phyloP scores from a whole-genome alignment of 2,329 filamentous ascomycete genomes.

The Thelonectria olida region DNA sequence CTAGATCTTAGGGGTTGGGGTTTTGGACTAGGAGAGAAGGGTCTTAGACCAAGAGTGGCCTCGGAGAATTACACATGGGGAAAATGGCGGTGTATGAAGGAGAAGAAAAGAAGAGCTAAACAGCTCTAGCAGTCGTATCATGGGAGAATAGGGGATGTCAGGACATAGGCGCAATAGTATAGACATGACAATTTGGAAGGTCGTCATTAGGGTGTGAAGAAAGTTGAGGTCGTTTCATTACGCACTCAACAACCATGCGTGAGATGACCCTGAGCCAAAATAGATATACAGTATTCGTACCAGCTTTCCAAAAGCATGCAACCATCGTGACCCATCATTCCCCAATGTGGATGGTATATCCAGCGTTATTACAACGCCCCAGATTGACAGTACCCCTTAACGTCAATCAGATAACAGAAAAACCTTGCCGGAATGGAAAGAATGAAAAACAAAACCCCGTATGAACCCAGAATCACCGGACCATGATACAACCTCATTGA shows the following conservation, averaged over 20 bases:
- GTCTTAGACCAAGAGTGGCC: no score
- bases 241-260: background rate
- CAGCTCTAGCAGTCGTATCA: no score
- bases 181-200: no score
- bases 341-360: background rate
- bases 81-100: no score
- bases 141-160: no score
- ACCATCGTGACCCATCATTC: background rate
- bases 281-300: background rate
- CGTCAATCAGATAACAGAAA: background rate
- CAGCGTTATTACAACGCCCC: background rate
- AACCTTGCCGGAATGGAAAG: background rate
- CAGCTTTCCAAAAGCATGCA: background rate
- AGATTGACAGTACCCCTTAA: background rate
- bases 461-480: background rate
- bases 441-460: background rate
- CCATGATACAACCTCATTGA: constrained; percentile 5
- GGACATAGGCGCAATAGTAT: no score
- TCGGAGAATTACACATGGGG: no score
- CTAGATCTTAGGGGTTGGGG: no score
- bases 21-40: no score
- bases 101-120: no score
- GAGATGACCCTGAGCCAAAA: no score
- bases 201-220: background rate
- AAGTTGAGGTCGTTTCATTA: background rate